A percentile compares a stretch with the other conserved stretches of the same genome.
phyloP scores from a whole-genome alignment of 306 rosid species.

The Trichosanthes truncata region DNA sequence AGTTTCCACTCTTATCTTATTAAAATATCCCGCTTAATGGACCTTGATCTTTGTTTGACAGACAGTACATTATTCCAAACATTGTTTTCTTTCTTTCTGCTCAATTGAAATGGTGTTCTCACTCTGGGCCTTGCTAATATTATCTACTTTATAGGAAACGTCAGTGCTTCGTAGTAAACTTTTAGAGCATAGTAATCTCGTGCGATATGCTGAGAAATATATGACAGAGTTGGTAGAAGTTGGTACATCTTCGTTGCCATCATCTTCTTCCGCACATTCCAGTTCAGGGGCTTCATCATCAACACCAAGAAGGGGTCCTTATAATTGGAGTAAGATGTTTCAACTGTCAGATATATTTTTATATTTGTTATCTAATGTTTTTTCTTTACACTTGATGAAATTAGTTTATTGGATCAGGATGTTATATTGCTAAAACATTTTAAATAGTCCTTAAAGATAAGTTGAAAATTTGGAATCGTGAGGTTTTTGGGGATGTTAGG shows the following conservation, averaged over 20 bases:
- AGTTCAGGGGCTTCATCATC: slow-evolving; percentile 43
- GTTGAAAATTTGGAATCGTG: no score
- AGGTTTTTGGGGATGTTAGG: no score
- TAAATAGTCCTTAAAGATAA: no score
- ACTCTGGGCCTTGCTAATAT: slow-evolving; percentile 8
- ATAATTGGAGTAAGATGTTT: slow-evolving; percentile 54
- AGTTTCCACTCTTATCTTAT: neutral
- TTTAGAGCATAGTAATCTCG: slow-evolving; percentile 57
- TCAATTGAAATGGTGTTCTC: neutral
- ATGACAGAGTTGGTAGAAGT: slow-evolving; percentile 44
- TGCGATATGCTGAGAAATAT: slow-evolving; percentile 52
- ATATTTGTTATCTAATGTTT: neutral
- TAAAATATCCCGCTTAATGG: neutral
- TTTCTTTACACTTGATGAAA: neutral
- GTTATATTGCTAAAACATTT: neutral
- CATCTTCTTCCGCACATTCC: slow-evolving; percentile 34
- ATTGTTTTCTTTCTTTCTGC: neutral
- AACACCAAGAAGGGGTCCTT: slow-evolving; percentile 45
- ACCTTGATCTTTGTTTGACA: neutral
- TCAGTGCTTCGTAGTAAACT: slow-evolving; percentile 63
- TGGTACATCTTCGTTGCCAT: slow-evolving; percentile 22
- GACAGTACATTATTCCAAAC: neutral
- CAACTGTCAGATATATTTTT: neutral
- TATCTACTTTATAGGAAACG: slow-evolving; percentile 51
- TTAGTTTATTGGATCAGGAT: neutral